phyloP scores from a whole-genome alignment of 78 protist genomes.

The Dictyostelium firmibasis region DNA sequence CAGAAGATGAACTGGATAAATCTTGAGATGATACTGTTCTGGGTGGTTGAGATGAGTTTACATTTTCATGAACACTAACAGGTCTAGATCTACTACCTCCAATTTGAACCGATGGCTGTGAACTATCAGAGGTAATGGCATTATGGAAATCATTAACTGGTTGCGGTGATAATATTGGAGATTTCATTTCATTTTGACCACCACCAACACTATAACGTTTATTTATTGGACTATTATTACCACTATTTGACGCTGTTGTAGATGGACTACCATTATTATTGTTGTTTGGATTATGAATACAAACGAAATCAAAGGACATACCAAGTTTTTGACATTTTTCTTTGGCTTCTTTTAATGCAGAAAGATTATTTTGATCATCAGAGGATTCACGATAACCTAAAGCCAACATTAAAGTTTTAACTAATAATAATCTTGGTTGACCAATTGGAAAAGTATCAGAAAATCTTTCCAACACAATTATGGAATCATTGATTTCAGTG shows the following conservation, averaged over 20 bases:
- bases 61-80: conserved; percentile 1
- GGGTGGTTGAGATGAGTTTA: neutral
- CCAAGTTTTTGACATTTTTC: conserved; percentile 13
- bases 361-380: neutral
- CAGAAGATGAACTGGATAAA: neutral
- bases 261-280: neutral
- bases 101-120: neutral
- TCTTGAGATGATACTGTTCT: conserved; percentile 10
- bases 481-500: conserved; percentile 13
- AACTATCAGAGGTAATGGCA: neutral
- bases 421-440: conserved; percentile 29
- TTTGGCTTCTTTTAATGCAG: conserved; percentile 33
- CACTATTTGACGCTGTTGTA: neutral
- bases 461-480: neutral
- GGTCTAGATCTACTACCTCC: neutral
- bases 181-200: neutral
- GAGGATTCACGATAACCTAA: neutral
- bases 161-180: neutral
- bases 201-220: neutral
- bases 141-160: neutral
- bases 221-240: neutral
- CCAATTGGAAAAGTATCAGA: conserved; percentile 49
- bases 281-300: conserved; percentile 4
- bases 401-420: neutral
- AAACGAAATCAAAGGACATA: conserved; percentile 30